These are phyloP conservation scores for Arthrobotrys conoides DNA, from an alignment of 2,329 filamentous ascomycete species.

Conservation along the genomic window DNA sequence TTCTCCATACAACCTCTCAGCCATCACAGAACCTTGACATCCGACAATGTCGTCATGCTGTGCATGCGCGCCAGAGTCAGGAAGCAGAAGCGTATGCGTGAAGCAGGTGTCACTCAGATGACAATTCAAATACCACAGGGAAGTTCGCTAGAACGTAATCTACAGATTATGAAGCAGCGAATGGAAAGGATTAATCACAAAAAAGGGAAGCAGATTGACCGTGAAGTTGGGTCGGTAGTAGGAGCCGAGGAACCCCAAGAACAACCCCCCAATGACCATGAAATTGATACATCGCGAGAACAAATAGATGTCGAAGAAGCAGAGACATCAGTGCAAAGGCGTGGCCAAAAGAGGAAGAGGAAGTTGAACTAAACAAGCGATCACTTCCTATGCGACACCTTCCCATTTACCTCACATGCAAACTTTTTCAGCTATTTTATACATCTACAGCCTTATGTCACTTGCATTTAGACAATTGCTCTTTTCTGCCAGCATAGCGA, in stretches of 20 bases:
- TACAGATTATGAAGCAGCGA: conserved; percentile 25
- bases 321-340: not conserved
- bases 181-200: conserved; percentile 15
- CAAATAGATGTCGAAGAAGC: conserved; percentile 11
- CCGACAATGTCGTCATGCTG: conserved; percentile 55
- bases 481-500: not conserved
- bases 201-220: not conserved
- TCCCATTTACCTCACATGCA: not conserved
- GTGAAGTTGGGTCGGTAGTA: not conserved
- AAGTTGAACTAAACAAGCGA: conserved; percentile 4
- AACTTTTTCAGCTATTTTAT: not conserved
- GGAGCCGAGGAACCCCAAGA: not conserved
- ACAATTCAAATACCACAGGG: not conserved
- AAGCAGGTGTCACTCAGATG: not conserved
- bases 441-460: not conserved
- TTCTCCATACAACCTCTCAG: not conserved
- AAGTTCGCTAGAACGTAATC: conserved; percentile 27
- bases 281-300: conserved; percentile 1
- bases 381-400: not conserved
- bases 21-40: conserved; percentile 20
- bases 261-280: not conserved
- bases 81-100: conserved; percentile 12
- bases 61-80: conserved; percentile 45
- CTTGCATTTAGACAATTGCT: not conserved
- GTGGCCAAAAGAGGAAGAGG: conserved; percentile 34